Conservation (phyloP, 495 filamentous ascomycete genomes). For the Echria macrotheca region DNA sequence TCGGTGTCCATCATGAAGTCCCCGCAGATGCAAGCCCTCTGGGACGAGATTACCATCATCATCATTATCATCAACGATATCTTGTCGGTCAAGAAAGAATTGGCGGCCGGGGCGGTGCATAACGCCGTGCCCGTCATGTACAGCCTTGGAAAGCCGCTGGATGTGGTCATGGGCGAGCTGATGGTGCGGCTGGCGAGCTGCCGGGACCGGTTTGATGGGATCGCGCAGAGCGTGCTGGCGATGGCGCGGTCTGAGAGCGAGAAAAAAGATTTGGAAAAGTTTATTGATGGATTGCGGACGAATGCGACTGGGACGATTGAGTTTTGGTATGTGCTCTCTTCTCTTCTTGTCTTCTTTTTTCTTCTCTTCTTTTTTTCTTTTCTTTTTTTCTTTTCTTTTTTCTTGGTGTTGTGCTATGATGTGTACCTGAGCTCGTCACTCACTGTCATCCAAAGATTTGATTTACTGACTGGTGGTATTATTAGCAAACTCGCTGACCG, state of each 20-base stretch:
- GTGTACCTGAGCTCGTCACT: no score
- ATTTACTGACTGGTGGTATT: neutral
- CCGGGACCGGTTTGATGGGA: slow-evolving; percentile 2
- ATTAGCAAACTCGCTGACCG: slow-evolving; percentile 6
- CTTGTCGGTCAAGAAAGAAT: slow-evolving; percentile 14
- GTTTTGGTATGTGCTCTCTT: slow-evolving; percentile 8
- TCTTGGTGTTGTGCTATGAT: no score
- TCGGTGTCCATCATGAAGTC: slow-evolving; percentile 2
- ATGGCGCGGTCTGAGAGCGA: neutral
- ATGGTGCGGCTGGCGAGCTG: neutral
- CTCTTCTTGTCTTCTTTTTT: neutral
- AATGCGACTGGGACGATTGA: slow-evolving; percentile 10
- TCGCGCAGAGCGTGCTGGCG: neutral
- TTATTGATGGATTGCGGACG: slow-evolving; percentile 8
- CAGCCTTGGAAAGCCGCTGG: slow-evolving; percentile 2
- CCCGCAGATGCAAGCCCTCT: slow-evolving; percentile 8
- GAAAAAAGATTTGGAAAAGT: neutral
- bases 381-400: no score
- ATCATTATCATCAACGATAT: slow-evolving; percentile 13
- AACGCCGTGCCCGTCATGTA: slow-evolving; percentile 13
- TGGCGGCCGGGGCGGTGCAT: slow-evolving; percentile 11
- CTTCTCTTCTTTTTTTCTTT: neutral
- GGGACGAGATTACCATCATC: slow-evolving; percentile 10
- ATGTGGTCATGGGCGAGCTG: neutral
- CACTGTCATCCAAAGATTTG: no score